Conservation (phyloP, 805 yeast species). For the Ogataea naganishii region DNA sequence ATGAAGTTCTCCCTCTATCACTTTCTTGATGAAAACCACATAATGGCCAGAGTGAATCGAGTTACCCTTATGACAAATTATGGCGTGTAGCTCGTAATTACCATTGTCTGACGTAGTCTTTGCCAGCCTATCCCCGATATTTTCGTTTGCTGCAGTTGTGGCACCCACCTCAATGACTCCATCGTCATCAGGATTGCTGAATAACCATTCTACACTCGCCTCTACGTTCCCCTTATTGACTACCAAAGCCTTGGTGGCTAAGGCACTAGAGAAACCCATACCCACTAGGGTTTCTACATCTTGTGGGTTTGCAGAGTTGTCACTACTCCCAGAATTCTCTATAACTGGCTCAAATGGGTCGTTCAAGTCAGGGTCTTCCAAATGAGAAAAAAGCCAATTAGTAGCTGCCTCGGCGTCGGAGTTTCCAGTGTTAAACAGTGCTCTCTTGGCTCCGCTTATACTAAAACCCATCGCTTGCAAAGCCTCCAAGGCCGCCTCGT, state of each 20-base stretch:
- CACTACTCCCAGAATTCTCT: slow-evolving; percentile 1
- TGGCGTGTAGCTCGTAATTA: slow-evolving; percentile 45
- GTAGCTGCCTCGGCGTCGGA: slow-evolving; percentile 58
- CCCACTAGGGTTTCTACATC: slow-evolving; percentile 38
- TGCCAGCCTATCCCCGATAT: slow-evolving; percentile 7
- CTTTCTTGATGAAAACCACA: slow-evolving; percentile 61
- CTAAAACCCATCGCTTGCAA: slow-evolving; percentile 86
- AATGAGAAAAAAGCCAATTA: slow-evolving; percentile 85
- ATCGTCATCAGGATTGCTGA: slow-evolving; percentile 70
- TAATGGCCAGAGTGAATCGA: slow-evolving; percentile 91
- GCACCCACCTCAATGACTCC: slow-evolving; percentile 34
- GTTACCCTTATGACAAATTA: slow-evolving; percentile 82
- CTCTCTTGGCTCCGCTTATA: slow-evolving; percentile 52
- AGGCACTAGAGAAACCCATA: slow-evolving; percentile 71
- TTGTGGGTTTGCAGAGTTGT: slow-evolving; percentile 23
- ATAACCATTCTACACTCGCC: slow-evolving; percentile 87
- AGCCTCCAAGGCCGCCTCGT: slow-evolving; percentile 42
- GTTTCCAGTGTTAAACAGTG: slow-evolving; percentile 68
- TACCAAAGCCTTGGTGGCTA: slow-evolving; percentile 67
- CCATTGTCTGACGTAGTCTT: slow-evolving; percentile 2
- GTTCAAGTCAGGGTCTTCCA: slow-evolving; percentile 79
- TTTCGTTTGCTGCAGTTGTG: slow-evolving; percentile 1
- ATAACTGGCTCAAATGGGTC: slow-evolving; percentile 37
- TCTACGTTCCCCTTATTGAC: slow-evolving; percentile 55
- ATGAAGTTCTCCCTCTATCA: slow-evolving; percentile 27